Conservation (phyloP, 176 grass and related monocot genomes). For the Hordeum vulgare region MorexV3_pseudomolecules_assembly NC_058519.1:571936221-571936720, state of each 20-base stretch:
- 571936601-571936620: slow-evolving; percentile 80
- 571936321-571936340: slow-evolving; percentile 82
- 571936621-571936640: slow-evolving; percentile 71
- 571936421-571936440: slow-evolving; percentile 29
- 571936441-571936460: not conserved
- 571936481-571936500: not conserved
- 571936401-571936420: slow-evolving; percentile 89
- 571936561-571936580: slow-evolving; percentile 80
- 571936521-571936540: not conserved
- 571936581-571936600: slow-evolving; percentile 78
- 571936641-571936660: not conserved
- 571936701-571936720: not conserved
- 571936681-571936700: not conserved
- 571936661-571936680: not conserved
- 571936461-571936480: not conserved
- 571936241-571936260: not conserved
- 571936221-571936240: slow-evolving; percentile 6
- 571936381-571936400: slow-evolving; percentile 95
- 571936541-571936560: slow-evolving; percentile 48
- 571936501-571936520: not conserved
- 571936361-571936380: slow-evolving; percentile 85
- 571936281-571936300: not conserved
- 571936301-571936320: slow-evolving; percentile 63
- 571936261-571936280: slow-evolving; percentile 6
- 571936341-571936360: slow-evolving; percentile 69